Evolutionary conservation across 805 yeast genomes (phyloP), one percentile per base, ranked within the genome.

Genomic region (Saturnispora quitensis): DNA sequence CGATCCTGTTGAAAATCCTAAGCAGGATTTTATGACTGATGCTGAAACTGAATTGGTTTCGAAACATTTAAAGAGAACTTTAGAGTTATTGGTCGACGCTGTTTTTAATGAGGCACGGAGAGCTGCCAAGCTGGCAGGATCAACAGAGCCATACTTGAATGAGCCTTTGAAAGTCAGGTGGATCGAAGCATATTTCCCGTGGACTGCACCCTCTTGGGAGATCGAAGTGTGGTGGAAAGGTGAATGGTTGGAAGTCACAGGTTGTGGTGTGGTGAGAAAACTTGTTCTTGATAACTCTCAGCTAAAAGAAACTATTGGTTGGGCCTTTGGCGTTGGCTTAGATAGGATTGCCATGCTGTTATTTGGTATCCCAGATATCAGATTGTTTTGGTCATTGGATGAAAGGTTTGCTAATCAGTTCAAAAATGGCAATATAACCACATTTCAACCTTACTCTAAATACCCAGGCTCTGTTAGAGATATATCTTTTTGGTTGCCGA

Each of bases 141-240:
- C 80, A 1, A 76, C 73, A 35, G 81, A 77, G 50, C 80, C 76
- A 5, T 84, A 81, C 58, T 66, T 82, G 56, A 75, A 80, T 53
- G 84, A 82, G 58, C 96, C 96, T 6, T 73, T 93, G 55, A 83
- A 79, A 62, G 86, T 90, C 18, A 76, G 98, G 59, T 93, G 99
- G 99, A 85, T 89, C 34, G 95, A 88, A 61, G 95, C 93, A 0
- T 88, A 82, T 62, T 93, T 93, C 72, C 99, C 99, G 3, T 93
- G 98, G 97, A 93, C 99, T 3, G 81, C 96, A 1, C 99, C 99
- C 3, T 86, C 96, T 43, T 93, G 96, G 95, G 97, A 93, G 63
- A 89, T 95, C 58, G 99, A 93, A 68, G 96, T 93, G 4, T 89
- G 95, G 90, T 93, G 98, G 97, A 87, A 89, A 64, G 95, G 93